A percentile compares a stretch with the other conserved stretches of the same genome.
phyloP scores from a whole-genome alignment of 1,284 basidiomycete genomes.

The Irpex sp. region DNA sequence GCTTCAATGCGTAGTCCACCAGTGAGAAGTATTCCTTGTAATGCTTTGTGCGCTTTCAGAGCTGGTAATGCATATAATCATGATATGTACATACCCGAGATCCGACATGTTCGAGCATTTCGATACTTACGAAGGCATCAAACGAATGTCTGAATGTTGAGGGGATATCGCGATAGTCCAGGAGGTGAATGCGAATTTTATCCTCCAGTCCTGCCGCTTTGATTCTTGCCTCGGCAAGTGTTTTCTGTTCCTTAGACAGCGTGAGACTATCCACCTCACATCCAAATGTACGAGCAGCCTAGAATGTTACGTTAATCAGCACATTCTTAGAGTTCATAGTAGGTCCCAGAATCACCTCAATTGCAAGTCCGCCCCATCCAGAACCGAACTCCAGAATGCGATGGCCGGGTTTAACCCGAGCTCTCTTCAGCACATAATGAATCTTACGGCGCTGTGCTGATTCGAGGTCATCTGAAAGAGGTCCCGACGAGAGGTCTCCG shows the following conservation, averaged over 20 bases:
- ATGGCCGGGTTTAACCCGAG: conserved; percentile 74
- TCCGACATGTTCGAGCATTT: conserved; percentile 89
- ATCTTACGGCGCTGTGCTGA: conserved; percentile 81
- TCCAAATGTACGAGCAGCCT: conserved; percentile 67
- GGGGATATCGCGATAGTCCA: conserved; percentile 85
- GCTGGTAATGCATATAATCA: neutral
- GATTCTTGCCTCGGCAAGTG: conserved; percentile 81
- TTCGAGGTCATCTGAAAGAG: conserved; percentile 67
- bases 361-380: conserved; percentile 89
- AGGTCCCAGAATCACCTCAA: conserved; percentile 56
- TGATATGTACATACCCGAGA: conserved; percentile 38
- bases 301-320: conserved; percentile 1
- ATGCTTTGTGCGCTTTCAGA: conserved; percentile 24
- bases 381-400: conserved; percentile 89
- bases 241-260: conserved; percentile 83
- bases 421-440: conserved; percentile 71
- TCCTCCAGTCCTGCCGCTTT: conserved; percentile 66
- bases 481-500: conserved; percentile 42
- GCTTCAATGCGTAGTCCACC: conserved; percentile 79
- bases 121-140: conserved; percentile 86
- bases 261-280: conserved; percentile 89
- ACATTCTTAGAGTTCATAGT: neutral
- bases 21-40: conserved; percentile 79
- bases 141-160: conserved; percentile 74
- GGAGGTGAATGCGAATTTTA: conserved; percentile 77